Percentiles rank a stretch among this genome's conserved stretches.
Evolutionary conservation across 306 rosid genomes (phyloP).

Genomic region (Aeschynomene evenia): DNA sequence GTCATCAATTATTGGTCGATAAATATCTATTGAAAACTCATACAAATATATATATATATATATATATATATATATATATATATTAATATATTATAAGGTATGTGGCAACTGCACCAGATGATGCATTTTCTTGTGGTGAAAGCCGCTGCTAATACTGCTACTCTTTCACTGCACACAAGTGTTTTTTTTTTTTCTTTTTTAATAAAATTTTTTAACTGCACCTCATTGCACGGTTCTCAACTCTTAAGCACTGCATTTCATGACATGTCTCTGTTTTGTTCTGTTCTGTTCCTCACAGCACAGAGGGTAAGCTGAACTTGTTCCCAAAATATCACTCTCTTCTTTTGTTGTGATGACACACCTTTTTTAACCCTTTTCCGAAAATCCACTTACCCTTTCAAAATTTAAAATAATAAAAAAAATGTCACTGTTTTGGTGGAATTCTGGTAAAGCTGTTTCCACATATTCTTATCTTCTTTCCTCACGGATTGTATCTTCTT

Average conservation of each 20-base stretch:
- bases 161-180: no score
- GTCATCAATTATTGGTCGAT: no score
- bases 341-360: neutral
- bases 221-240: neutral
- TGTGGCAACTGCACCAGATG: slow-evolving; percentile 19
- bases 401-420: neutral
- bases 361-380: slow-evolving; percentile 1
- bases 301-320: neutral
- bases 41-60: no score
- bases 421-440: neutral
- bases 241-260: neutral
- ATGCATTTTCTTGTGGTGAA: neutral
- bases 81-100: no score
- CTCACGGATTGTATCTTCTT: slow-evolving; percentile 21
- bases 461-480: slow-evolving; percentile 40
- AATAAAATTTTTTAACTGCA: no score
- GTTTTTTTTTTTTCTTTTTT: no score
- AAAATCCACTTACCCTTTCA: neutral
- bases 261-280: neutral
- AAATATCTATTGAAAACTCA: no score
- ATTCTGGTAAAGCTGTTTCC: slow-evolving; percentile 20
- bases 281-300: slow-evolving; percentile 4
- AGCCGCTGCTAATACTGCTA: neutral
- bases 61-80: no score
- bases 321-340: slow-evolving; percentile 7